Conservation (phyloP, 352 stramenopile genomes). For the Phytophthora nicotianae region DNA sequence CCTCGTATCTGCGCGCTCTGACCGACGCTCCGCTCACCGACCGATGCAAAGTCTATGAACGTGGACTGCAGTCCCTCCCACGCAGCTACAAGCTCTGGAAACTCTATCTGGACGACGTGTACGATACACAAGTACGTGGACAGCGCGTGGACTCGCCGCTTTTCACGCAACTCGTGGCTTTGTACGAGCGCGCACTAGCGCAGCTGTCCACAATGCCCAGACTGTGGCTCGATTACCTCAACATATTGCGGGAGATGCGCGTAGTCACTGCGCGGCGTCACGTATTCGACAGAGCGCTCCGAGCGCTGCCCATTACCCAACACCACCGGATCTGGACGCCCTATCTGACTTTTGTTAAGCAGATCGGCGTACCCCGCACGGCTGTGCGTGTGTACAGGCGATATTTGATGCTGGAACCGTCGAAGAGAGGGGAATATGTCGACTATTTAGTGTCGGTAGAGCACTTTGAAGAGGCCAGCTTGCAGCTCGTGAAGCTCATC, state of each 20-base stretch:
- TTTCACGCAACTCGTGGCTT: slow-evolving; percentile 44
- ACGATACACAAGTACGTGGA: slow-evolving; percentile 67
- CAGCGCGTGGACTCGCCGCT: slow-evolving; percentile 58
- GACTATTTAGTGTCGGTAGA: slow-evolving; percentile 76
- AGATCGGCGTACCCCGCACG: slow-evolving; percentile 73
- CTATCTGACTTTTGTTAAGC: slow-evolving; percentile 92
- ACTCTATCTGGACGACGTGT: slow-evolving; percentile 77
- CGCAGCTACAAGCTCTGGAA: slow-evolving; percentile 97
- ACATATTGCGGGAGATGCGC: slow-evolving; percentile 77
- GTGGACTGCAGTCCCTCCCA: slow-evolving; percentile 83
- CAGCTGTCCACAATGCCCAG: slow-evolving; percentile 96
- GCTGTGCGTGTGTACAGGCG: slow-evolving; percentile 87
- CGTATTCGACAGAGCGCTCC: slow-evolving; percentile 95
- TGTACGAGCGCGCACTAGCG: slow-evolving; percentile 91
- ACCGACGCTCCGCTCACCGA: slow-evolving; percentile 25
- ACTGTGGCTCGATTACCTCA: slow-evolving; percentile 94
- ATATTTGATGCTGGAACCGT: slow-evolving; percentile 88
- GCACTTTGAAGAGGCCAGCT: slow-evolving; percentile 83
- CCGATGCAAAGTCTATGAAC: slow-evolving; percentile 84
- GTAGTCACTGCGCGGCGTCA: slow-evolving; percentile 81
- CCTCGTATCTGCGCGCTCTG: slow-evolving; percentile 59
- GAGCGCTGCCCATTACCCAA: slow-evolving; percentile 97
- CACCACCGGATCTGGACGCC: slow-evolving; percentile 96
- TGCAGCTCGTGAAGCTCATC: slow-evolving; percentile 82
- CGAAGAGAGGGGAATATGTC: slow-evolving; percentile 74